phyloP scores from a whole-genome alignment of 768 basidiomycete species.

The Scleroderma bovista region DNA sequence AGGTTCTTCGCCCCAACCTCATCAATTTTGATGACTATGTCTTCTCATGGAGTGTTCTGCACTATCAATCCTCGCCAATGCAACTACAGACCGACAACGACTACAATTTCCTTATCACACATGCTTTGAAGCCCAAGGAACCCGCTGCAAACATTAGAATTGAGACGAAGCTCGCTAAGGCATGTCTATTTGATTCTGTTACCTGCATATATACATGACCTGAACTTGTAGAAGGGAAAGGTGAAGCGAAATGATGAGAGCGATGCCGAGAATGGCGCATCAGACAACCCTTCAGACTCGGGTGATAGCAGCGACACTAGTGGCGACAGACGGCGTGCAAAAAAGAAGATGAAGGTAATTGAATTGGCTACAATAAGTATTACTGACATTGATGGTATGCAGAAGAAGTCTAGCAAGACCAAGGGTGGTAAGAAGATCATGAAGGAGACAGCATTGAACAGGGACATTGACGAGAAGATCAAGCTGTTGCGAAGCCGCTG shows the following conservation, averaged over 20 bases:
- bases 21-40: background rate
- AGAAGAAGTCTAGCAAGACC: background rate
- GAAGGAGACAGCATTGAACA: background rate
- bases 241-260: too few species aligned
- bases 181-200: background rate
- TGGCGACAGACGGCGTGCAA: too few species aligned
- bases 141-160: background rate
- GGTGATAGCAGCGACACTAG: too few species aligned
- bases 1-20: too few species aligned
- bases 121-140: background rate
- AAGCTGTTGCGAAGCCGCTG: background rate
- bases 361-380: too few species aligned
- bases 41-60: background rate
- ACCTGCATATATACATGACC: background rate
- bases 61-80: background rate
- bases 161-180: background rate
- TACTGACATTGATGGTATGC: too few species aligned
- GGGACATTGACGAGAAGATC: background rate
- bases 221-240: background rate
- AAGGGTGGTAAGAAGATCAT: background rate
- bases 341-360: too few species aligned
- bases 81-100: background rate
- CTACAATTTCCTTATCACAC: background rate
- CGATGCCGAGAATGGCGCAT: too few species aligned
- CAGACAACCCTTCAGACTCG: too few species aligned